Conservation (phyloP, 768 basidiomycete genomes). For the Pleurotus giganteus region DNA sequence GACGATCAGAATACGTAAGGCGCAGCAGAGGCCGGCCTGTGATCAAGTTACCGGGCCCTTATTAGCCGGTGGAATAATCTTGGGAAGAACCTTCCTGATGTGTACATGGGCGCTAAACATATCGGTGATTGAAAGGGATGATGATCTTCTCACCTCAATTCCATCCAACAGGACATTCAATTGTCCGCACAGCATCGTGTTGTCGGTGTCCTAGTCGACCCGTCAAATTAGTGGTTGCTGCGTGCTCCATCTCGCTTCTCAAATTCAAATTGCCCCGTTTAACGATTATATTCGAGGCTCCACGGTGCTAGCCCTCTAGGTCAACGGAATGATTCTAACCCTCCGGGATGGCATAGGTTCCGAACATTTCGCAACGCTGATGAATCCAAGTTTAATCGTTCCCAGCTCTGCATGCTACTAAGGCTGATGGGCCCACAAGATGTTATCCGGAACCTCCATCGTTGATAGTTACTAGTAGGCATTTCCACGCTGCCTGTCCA, state of each 20-base stretch:
- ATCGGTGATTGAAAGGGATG: neutral
- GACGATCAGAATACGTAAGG: neutral
- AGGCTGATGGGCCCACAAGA: no score
- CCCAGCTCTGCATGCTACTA: neutral
- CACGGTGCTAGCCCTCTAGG: neutral
- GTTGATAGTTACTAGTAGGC: no score
- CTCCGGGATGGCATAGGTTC: neutral
- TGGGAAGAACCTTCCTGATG: neutral
- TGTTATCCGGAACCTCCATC: no score
- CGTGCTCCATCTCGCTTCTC: neutral
- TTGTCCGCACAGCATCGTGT: neutral
- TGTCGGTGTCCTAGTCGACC: neutral
- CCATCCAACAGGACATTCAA: neutral
- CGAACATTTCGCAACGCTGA: neutral
- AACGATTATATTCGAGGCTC: neutral
- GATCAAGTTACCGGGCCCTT: slow-evolving; percentile 8
- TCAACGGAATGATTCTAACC: neutral
- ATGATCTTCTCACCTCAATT: neutral
- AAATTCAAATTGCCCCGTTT: neutral
- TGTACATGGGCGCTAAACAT: neutral
- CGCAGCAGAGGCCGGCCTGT: slow-evolving; percentile 2
- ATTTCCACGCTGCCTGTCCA: no score
- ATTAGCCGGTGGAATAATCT: neutral
- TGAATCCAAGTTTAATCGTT: neutral
- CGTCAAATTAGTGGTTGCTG: neutral